Base-by-base conservation (phyloP, 306 rosid genomes). In the Castanopsis chinensis region DNA sequence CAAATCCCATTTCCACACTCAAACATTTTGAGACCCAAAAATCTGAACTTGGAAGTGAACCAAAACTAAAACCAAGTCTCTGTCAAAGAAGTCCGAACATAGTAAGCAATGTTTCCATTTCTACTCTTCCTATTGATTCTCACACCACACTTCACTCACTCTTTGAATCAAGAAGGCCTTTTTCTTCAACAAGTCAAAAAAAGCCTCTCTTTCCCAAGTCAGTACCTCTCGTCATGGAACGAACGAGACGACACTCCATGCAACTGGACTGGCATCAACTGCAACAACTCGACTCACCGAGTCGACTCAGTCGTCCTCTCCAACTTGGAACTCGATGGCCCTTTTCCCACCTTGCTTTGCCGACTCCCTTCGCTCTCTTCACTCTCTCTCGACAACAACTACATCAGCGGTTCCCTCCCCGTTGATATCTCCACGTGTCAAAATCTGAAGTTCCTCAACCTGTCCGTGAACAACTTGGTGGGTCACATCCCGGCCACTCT, bases 131-230 rank as follows among this genome's bases (percentile, higher is more conserved):
- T 84, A 6, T 8, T 85, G 35, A 52, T 84, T 4, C 57, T 79
- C 64, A 58, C 59, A 20, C 23, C 63, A 6, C 76, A 73, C 12
- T 18, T 21, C 21, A 35, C 80, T 37, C 84, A 68, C 81, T 82
- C 93, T 78, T 82, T 92, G n/a, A 86, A 78, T 82, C 93, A 92
- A 82, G 95, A 92, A 0, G 97, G 92, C 21, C 88, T 85, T 80
- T 84, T 86, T 76, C 97, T 92, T 27, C 89, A 78, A 13, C 70
- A 79, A 20, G 84, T 86, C 73, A 92, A 86, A 35, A 82, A 20
- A 51, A 85, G 76, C 1, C 91, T 89, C 81, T 83, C 82, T 71
- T 91, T 88, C 82, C 96, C 89, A 0, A 0, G 13, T 19, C 55
- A 83, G 12, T 27, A 76, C 1, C 96, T 92, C 43, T 74, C 87